phyloP scores from a whole-genome alignment of 345 rosid genomes.

The Hevea brasiliensis region DNA sequence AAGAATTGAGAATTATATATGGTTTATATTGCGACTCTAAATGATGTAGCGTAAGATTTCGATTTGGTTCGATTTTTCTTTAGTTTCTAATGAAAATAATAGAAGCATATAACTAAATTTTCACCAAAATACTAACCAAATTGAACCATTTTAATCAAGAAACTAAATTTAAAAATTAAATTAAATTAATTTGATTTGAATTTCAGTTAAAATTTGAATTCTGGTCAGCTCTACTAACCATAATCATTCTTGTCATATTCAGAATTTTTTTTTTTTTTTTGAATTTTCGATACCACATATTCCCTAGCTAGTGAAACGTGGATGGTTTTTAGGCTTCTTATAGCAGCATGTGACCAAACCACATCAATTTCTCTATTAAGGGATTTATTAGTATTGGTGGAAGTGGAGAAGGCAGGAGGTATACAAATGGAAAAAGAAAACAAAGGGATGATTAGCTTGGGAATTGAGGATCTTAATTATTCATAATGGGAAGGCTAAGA shows the following conservation, averaged over 20 bases:
- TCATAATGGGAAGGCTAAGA: constrained; percentile 36
- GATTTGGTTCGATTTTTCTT: too few species aligned
- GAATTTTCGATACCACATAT: constrained; percentile 30
- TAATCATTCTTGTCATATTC: neutral
- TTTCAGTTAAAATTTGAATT: too few species aligned
- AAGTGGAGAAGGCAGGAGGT: neutral
- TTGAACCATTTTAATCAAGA: too few species aligned
- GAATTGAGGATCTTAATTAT: constrained; percentile 44
- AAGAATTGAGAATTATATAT: too few species aligned
- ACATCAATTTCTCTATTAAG: constrained; percentile 34
- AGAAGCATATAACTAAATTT: too few species aligned
- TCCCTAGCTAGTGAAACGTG: constrained; percentile 22
- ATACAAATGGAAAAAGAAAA: neutral
- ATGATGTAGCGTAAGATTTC: too few species aligned
- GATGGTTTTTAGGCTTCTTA: constrained; percentile 37
- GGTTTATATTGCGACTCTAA: too few species aligned
- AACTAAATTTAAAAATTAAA: too few species aligned
- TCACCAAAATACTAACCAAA: too few species aligned
- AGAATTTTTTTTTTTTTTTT: constrained; percentile 27
- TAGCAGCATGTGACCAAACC: constrained; percentile 37
- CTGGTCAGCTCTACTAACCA: too few species aligned
- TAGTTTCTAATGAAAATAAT: too few species aligned
- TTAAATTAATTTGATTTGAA: too few species aligned
- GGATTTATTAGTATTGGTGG: constrained; percentile 27
- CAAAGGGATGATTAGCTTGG: constrained; percentile 27